These are phyloP conservation scores for Starmera amethionina DNA, from an alignment of 805 yeast species.

Conservation along the genomic window DNA sequence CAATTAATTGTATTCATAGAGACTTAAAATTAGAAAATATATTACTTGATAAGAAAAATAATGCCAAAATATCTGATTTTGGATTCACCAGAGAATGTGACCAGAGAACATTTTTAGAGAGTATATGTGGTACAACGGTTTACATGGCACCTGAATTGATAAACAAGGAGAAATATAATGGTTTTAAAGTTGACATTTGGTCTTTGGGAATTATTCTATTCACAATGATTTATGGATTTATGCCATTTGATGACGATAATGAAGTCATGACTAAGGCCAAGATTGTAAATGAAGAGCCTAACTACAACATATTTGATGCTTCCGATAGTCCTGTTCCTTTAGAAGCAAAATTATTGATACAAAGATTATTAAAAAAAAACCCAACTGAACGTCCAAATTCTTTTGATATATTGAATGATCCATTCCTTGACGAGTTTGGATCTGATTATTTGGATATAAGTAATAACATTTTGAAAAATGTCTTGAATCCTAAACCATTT, in stretches of 20 bases:
- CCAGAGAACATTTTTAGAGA: slow-evolving; percentile 50
- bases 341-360: slow-evolving; percentile 42
- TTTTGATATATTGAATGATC: slow-evolving; percentile 39
- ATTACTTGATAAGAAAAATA: slow-evolving; percentile 42
- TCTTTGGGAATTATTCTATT: slow-evolving; percentile 82
- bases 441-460: slow-evolving; percentile 29
- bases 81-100: slow-evolving; percentile 83
- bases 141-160: slow-evolving; percentile 96
- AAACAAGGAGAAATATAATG: slow-evolving; percentile 59
- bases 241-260: slow-evolving; percentile 83
- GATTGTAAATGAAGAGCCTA: slow-evolving; percentile 60
- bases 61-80: slow-evolving; percentile 79
- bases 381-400: slow-evolving; percentile 54
- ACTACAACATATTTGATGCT: slow-evolving; percentile 18
- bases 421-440: slow-evolving; percentile 40
- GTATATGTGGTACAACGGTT: slow-evolving; percentile 89
- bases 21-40: slow-evolving; percentile 81
- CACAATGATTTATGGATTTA: slow-evolving; percentile 73
- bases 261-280: slow-evolving; percentile 48
- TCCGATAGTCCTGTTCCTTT: slow-evolving; percentile 31
- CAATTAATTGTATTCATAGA: slow-evolving; percentile 70
- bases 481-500: slow-evolving; percentile 33
- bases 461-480: slow-evolving; percentile 24
- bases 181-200: slow-evolving; percentile 84
- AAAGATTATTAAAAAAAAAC: slow-evolving; percentile 50